phyloP scores from a whole-genome alignment of 257 asterid genomes.

The Penstemon eatonii region DNA sequence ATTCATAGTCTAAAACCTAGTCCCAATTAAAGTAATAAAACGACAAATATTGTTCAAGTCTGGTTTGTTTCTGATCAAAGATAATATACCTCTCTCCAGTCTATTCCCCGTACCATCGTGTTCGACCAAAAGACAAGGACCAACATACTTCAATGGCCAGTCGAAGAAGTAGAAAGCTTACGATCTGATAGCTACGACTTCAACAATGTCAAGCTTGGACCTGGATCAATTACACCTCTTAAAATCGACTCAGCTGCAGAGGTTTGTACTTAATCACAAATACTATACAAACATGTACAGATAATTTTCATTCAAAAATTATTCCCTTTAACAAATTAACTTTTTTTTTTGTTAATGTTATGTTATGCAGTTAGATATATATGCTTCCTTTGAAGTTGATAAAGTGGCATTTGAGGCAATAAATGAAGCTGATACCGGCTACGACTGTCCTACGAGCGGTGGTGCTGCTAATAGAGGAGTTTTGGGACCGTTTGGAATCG shows the following conservation, averaged over 20 bases:
- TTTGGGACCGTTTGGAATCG: slow-evolving; percentile 75
- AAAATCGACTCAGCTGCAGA: slow-evolving; percentile 53
- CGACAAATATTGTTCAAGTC: too few relatives aligned
- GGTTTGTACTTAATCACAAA: slow-evolving; percentile 35
- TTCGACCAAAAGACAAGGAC: slow-evolving; percentile 58
- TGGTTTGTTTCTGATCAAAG: too few relatives aligned
- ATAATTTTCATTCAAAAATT: neutral
- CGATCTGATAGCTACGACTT: slow-evolving; percentile 48
- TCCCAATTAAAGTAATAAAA: too few relatives aligned
- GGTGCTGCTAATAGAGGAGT: slow-evolving; percentile 60
- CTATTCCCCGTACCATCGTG: slow-evolving; percentile 72
- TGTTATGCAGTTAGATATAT: slow-evolving; percentile 57
- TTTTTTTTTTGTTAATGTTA: neutral
- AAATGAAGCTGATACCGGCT: slow-evolving; percentile 34
- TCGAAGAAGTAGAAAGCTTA: slow-evolving; percentile 73
- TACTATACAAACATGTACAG: neutral
- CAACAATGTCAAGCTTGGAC: slow-evolving; percentile 51
- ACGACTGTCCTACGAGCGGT: slow-evolving; percentile 56
- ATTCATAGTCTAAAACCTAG: too few relatives aligned
- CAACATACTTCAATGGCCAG: slow-evolving; percentile 84
- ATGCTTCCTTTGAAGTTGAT: slow-evolving; percentile 56
- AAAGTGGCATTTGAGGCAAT: slow-evolving; percentile 32
- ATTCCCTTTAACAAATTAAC: neutral
- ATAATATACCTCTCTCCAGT: slow-evolving; percentile 29
- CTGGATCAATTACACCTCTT: slow-evolving; percentile 69